These are phyloP conservation scores for Solanum etuberosum DNA, from an alignment of 257 asterid species.

Conservation along the genomic window DNA sequence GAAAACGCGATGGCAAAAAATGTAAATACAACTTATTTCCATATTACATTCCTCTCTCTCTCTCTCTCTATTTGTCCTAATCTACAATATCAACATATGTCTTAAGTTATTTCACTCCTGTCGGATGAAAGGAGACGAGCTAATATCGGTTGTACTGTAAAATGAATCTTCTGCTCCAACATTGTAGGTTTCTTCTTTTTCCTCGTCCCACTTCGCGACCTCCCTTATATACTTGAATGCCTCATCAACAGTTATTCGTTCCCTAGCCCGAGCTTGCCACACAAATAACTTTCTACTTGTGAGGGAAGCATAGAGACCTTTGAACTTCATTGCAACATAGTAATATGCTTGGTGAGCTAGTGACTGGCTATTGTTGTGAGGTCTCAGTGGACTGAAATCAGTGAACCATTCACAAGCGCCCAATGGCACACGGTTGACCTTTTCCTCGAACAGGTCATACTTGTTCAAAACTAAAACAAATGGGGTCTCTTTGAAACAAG, in stretches of 20 bases:
- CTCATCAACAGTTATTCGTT: conserved; percentile 63
- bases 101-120: conserved; percentile 19
- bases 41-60: not conserved
- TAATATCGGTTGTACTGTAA: conserved; percentile 83
- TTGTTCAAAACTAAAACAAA: conserved; percentile 77
- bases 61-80: conserved; percentile 17
- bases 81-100: conserved; percentile 17
- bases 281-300: conserved; percentile 70
- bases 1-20: not conserved
- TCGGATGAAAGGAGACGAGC: conserved; percentile 41
- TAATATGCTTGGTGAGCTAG: conserved; percentile 82
- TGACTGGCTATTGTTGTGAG: conserved; percentile 60
- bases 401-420: conserved; percentile 76
- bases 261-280: conserved; percentile 81
- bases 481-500: conserved; percentile 74
- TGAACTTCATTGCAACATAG: conserved; percentile 88
- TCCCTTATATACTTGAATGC: conserved; percentile 78
- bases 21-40: not conserved
- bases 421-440: conserved; percentile 48
- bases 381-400: conserved; percentile 62
- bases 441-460: conserved; percentile 77
- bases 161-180: conserved; percentile 67
- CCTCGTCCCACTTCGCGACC: conserved; percentile 89
- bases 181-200: conserved; percentile 49
- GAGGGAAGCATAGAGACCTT: conserved; percentile 62